Conservation (phyloP, 306 rosid species). For the Prinsepia uniflora region DNA sequence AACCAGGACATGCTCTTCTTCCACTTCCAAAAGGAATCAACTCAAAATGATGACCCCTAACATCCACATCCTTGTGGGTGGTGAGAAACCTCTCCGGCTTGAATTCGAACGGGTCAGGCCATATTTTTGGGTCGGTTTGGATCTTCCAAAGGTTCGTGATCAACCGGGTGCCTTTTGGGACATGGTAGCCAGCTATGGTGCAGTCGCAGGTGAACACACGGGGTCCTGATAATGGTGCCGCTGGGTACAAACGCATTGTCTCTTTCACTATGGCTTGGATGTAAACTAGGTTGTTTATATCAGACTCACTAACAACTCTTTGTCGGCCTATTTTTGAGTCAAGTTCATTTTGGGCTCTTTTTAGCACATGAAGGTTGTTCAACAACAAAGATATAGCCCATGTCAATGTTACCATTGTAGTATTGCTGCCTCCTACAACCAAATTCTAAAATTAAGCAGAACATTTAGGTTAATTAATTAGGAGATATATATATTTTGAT, state of each 20-base stretch:
- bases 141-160: constrained; percentile 40
- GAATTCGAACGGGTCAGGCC: constrained; percentile 29
- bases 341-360: constrained; percentile 20
- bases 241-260: constrained; percentile 45
- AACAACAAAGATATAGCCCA: constrained; percentile 22
- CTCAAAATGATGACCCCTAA: too few species aligned
- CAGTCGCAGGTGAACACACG: constrained; percentile 42
- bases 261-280: constrained; percentile 49
- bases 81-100: constrained; percentile 39
- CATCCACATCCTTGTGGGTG: constrained; percentile 19
- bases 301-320: constrained; percentile 10
- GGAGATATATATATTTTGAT: not conserved
- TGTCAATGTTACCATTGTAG: constrained; percentile 21
- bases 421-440: constrained; percentile 22
- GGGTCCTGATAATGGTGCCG: constrained; percentile 23
- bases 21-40: too few species aligned
- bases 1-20: too few species aligned
- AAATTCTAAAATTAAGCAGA: not conserved
- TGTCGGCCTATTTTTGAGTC: constrained; percentile 17
- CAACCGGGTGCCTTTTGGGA: constrained; percentile 41
- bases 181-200: constrained; percentile 33
- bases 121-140: constrained; percentile 27
- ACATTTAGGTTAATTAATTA: not conserved
- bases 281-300: constrained; percentile 28
- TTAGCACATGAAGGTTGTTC: constrained; percentile 15